Base-by-base conservation (phyloP, 2,329 filamentous ascomycete genomes). In the Atkinsonella hypoxylon region DNA sequence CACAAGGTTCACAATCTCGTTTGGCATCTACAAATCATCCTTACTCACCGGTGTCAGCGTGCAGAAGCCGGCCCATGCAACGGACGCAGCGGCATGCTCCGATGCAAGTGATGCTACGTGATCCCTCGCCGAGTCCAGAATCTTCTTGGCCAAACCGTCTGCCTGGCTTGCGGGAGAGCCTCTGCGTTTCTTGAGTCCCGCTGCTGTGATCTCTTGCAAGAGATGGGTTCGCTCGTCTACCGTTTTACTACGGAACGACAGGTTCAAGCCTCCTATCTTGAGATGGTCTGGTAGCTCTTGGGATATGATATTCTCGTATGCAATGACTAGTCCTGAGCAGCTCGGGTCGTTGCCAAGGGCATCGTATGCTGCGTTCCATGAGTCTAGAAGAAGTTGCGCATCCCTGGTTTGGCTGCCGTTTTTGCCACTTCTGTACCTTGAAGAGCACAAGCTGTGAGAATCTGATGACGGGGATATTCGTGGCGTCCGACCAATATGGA, bases 331-430 rank as follows among this genome's bases (percentile, higher is more conserved):
- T 8, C 58, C 61, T 7, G 59, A 50, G 12, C 62, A 62, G 31
- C 56, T 55, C 12, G 58, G 54, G 11, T 61, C 59, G 44, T 63
- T 59, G 31, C 64, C 60, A 13, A 69, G 57, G 1, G 54, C 47
- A 45, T 67, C 61, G 48, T 69, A 69, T 4, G 64, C 66, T 15
- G 60, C 49, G 45, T 64, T 66, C 66, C 66, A 69, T 13, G 68
- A 56, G 20, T 59, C 57, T 38, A 65, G 53, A 18, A 61, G 42
- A 6, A 61, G 26, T 11, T 49, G 51, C 5, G 51, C 42, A 20
- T 52, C 38, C 43, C 41, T 32, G 26, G 46, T 13, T 34, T 30
- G 40, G 39, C 31, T 22, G 31, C 32, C 43, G 18, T 47, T 39
- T 47, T 34, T 49, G 12, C 36, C 31, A 2, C 30, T 32, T 30